These are phyloP conservation scores for Dichomitus squalens DNA, from an alignment of 1,284 basidiomycete genomes.

Conservation along the genomic window DNA sequence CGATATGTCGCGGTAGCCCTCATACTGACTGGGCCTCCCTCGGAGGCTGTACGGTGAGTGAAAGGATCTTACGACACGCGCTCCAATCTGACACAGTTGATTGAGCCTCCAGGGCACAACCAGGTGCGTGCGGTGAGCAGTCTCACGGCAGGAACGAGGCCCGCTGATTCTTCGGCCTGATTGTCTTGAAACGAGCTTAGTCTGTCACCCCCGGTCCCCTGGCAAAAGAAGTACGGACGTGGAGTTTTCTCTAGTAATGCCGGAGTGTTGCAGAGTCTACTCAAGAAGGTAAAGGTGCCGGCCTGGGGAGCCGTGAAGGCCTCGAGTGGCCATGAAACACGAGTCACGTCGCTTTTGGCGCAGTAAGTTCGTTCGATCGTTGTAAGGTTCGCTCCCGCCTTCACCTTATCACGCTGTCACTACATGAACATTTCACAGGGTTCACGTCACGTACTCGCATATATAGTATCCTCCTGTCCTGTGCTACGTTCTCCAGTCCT, in stretches of 20 bases:
- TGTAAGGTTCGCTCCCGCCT: no score
- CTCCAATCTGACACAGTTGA: background rate
- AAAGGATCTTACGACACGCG: background rate
- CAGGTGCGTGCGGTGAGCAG: constrained; percentile 42
- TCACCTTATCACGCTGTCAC: no score
- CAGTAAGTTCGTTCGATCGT: background rate
- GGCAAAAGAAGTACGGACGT: no score
- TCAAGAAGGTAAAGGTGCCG: background rate
- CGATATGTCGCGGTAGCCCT: background rate
- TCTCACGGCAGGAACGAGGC: constrained; percentile 1
- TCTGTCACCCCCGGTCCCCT: no score
- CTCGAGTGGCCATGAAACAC: constrained; percentile 8
- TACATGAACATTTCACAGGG: no score
- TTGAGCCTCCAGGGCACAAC: constrained; percentile 52
- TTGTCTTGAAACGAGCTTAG: no score
- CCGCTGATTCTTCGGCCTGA: constrained; percentile 13
- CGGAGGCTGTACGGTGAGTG: constrained; percentile 25
- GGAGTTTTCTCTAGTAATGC: no score
- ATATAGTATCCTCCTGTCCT: no score
- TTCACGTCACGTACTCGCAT: no score
- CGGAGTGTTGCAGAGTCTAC: no score
- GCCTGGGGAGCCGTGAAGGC: no score
- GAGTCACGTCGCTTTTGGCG: background rate
- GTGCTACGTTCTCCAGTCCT: no score
- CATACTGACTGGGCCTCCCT: background rate